These are phyloP conservation scores for Podospora tetraspora DNA, from an alignment of 495 filamentous ascomycete species.

Conservation along the genomic window DNA sequence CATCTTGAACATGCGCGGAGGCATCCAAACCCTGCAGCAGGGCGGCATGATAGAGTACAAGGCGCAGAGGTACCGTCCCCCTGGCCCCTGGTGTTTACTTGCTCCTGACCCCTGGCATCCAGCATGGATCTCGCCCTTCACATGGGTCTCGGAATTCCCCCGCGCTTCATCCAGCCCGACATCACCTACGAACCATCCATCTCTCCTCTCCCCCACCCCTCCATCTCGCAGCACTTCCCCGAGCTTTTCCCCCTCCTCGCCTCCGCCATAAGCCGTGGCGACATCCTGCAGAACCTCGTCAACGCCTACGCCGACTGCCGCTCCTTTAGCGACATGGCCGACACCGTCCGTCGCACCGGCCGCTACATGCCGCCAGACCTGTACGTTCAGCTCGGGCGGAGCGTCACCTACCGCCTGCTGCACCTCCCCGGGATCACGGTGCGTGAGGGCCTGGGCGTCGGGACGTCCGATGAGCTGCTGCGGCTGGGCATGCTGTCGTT, in stretches of 20 bases:
- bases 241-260: background rate
- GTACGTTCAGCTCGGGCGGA: background rate
- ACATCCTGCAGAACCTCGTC: constrained; percentile 6
- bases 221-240: background rate
- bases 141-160: constrained; percentile 5
- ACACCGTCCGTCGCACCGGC: background rate
- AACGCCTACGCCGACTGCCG: constrained; percentile 17
- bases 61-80: background rate
- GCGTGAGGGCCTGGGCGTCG: background rate
- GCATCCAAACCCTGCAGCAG: background rate
- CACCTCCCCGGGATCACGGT: background rate
- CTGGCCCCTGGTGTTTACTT: background rate
- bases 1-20: constrained; percentile 12
- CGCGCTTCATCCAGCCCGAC: constrained; percentile 11
- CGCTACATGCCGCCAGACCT: background rate
- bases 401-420: background rate
- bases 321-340: background rate
- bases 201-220: background rate
- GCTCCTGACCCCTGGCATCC: too few relatives aligned
- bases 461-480: background rate
- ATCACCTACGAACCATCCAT: background rate
- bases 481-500: background rate
- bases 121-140: constrained; percentile 14
- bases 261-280: background rate
- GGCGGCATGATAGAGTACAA: constrained; percentile 1